Base-by-base conservation (phyloP, 2,329 filamentous ascomycete genomes). In the Diplodia sapinea region DNA sequence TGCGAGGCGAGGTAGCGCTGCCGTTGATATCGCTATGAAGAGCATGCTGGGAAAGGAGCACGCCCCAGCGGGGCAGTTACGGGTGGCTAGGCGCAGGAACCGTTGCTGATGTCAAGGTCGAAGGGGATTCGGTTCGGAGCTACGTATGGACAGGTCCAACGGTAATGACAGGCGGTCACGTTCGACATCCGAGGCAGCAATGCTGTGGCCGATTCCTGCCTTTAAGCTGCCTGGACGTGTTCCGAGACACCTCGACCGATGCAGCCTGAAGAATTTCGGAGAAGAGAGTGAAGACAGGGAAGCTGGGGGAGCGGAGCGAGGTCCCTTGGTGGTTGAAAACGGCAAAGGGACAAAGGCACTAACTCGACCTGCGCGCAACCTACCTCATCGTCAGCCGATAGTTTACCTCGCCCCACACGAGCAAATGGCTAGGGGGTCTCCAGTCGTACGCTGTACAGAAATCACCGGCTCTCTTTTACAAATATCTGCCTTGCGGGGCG, bases 281-380 rank as follows among this genome's bases (percentile, higher is more conserved):
- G 43, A 49, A 51, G 31, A 23, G 5, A 11, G 47, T 31, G 43
- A 13, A n/a, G 47, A 50, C n/a, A n/a, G 11, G 5, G 9, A 13
- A 51, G n/a, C n/a, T n/a, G 59, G 11, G 17, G 13, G 11, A 40
- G 29, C 20, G 29, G 33, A 33, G 47, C n/a, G 55, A 12, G 33
- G n/a, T 36, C 40, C 43, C 55, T 66, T 62, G 56, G 47, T 67
- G 55, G 55, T 67, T 62, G 65, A 67, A 67, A 67, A 67, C 65
- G 65, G 65, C 65, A 40, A 54, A 52, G 7, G 26, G 49, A 67
- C 65, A 67, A 67, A 67, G 65, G n/a, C 31, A 33, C 23, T 33
- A 47, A 36, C 33, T 20, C 12, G 11, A 20, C n/a, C 62, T 52
- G 61, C 61, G 29, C 47, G 61, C 57, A 50, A 50, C 15, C 20